Conservation (phyloP, 179 eudicot genomes). For the Silene noctiflora region DNA sequence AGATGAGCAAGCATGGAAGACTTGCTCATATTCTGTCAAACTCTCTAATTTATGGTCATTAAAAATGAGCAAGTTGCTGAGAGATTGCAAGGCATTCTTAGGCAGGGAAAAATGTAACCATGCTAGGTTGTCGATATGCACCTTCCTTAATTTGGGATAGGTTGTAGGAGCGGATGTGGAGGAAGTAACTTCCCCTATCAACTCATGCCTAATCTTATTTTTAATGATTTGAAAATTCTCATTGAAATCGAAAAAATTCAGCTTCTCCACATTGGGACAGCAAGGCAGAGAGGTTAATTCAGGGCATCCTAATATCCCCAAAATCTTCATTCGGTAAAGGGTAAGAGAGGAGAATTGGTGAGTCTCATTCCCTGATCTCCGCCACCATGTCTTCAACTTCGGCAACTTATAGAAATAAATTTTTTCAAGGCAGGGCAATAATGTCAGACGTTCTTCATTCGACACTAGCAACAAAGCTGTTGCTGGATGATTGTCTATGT, state of each 20-base stretch:
- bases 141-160: constrained; percentile 1
- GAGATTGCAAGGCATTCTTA: not conserved
- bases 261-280: constrained; percentile 1
- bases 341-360: not conserved
- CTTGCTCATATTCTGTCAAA: constrained; percentile 3
- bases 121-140: not conserved
- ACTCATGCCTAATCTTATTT: not conserved
- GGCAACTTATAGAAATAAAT: not conserved
- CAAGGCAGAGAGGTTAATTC: not conserved
- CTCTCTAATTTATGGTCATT: constrained; percentile 2
- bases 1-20: not conserved
- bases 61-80: not conserved
- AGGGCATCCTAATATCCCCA: not conserved
- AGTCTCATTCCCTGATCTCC: not conserved
- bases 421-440: constrained; percentile 6
- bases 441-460: not conserved
- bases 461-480: not conserved
- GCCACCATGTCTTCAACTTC: constrained; percentile 11
- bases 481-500: not conserved
- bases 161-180: not conserved
- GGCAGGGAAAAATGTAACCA: constrained; percentile 4
- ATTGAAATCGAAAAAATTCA: not conserved
- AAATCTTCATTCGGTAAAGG: not conserved
- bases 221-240: not conserved
- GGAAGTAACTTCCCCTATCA: not conserved